A percentile compares a stretch with the other conserved stretches of the same genome.
phyloP scores from a whole-genome alignment of 2,329 filamentous ascomycete genomes.

The Orbilia blumenaviensis region DNA sequence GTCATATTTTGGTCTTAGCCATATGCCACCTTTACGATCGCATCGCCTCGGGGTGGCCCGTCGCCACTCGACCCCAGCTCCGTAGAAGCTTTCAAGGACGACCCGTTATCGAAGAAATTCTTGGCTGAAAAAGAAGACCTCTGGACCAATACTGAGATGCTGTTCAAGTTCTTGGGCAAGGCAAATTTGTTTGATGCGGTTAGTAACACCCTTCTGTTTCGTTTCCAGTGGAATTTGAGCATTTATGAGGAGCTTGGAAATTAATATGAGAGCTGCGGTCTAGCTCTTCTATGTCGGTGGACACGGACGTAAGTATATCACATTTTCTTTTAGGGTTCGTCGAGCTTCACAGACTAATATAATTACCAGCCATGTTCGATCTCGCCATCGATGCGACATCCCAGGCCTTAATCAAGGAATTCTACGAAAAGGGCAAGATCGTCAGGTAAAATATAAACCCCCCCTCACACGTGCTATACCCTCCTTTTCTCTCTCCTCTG shows the following conservation, averaged over 20 bases:
- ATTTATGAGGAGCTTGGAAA: no score
- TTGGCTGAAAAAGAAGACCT: slow-evolving; percentile 67
- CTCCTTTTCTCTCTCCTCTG: neutral
- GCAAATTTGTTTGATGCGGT: slow-evolving; percentile 70
- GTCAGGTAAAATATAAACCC: slow-evolving; percentile 61
- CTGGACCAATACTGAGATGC: slow-evolving; percentile 71
- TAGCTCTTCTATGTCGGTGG: slow-evolving; percentile 69
- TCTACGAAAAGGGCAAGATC: slow-evolving; percentile 70
- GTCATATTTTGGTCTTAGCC: slow-evolving; percentile 61
- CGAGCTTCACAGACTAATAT: slow-evolving; percentile 1
- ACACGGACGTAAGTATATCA: slow-evolving; percentile 67
- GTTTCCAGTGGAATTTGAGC: no score
- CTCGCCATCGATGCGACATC: slow-evolving; percentile 69
- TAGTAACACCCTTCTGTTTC: neutral
- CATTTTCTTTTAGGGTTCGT: neutral
- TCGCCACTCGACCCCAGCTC: slow-evolving; percentile 71
- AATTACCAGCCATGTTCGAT: slow-evolving; percentile 70
- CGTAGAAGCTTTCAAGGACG: slow-evolving; percentile 67
- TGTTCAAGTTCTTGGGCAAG: slow-evolving; percentile 68
- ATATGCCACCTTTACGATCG: slow-evolving; percentile 68
- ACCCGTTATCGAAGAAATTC: slow-evolving; percentile 68
- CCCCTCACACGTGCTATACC: slow-evolving; percentile 56
- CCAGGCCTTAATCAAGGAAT: slow-evolving; percentile 70
- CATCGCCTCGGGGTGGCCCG: slow-evolving; percentile 71
- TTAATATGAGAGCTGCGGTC: no score